Conservation (phyloP, 768 basidiomycete species). For the Strobilomyces echinocephalus region DNA sequence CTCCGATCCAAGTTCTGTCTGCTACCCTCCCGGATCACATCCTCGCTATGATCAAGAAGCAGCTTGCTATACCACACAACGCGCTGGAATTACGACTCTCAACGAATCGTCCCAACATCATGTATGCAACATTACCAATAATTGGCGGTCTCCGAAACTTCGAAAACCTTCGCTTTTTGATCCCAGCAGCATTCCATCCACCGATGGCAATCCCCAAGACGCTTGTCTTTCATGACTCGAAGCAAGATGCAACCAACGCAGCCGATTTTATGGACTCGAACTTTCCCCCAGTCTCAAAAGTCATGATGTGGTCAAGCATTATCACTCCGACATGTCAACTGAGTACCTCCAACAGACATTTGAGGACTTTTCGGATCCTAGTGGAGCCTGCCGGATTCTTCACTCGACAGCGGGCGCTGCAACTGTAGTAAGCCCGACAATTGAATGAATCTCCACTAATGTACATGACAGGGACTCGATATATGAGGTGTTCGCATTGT, state of each 20-base stretch:
- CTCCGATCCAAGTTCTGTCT: no score
- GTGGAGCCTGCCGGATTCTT: background rate
- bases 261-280: background rate
- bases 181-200: background rate
- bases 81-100: no score
- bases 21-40: no score
- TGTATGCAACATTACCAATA: no score
- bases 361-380: background rate
- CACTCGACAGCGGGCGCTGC: background rate
- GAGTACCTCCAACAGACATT: background rate
- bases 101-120: no score
- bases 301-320: background rate
- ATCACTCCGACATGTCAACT: background rate
- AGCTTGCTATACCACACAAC: no score
- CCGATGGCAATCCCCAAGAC: background rate
- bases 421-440: background rate
- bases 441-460: background rate
- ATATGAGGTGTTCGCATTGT: background rate
- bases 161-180: no score
- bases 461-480: background rate
- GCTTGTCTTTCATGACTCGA: background rate
- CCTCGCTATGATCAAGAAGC: no score
- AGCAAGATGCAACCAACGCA: background rate
- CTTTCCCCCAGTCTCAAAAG: background rate
- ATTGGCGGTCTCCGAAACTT: no score